Conservation (phyloP, 2,329 filamentous ascomycete species). For the Penicillium glabrum region DNA sequence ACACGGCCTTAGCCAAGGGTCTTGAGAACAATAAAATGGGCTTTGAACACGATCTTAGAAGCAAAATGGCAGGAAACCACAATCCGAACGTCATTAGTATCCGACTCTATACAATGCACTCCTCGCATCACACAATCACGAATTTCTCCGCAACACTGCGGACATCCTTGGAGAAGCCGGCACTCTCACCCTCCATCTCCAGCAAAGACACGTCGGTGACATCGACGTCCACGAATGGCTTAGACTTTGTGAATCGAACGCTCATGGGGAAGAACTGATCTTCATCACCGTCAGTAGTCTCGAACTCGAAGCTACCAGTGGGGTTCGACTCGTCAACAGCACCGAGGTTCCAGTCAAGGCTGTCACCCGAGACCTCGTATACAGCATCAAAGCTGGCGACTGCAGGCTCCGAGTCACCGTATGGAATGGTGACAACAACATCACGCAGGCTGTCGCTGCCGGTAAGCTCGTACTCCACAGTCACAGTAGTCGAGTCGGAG, state of each 20-base stretch:
- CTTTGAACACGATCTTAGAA: constrained; percentile 23
- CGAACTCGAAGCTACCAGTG: constrained; percentile 91
- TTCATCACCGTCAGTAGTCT: constrained; percentile 83
- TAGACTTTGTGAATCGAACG: constrained; percentile 80
- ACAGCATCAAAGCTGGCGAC: constrained; percentile 92
- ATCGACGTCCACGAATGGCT: constrained; percentile 88
- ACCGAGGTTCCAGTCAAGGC: constrained; percentile 90
- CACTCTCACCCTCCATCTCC: constrained; percentile 46
- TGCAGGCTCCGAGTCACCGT: constrained; percentile 76
- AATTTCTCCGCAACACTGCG: constrained; percentile 47
- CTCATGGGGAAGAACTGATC: constrained; percentile 98
- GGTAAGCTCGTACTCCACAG: constrained; percentile 91
- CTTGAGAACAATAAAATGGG: constrained; percentile 7
- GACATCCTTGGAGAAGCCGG: constrained; percentile 47
- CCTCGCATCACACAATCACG: constrained; percentile 42
- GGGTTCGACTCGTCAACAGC: constrained; percentile 78
- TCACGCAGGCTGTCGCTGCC: constrained; percentile 76
- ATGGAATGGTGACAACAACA: constrained; percentile 85
- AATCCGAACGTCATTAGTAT: constrained; percentile 40
- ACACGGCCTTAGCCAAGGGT: constrained; percentile 6
- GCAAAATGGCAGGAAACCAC: constrained; percentile 21
- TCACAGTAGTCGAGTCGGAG: constrained; percentile 79
- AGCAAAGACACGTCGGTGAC: constrained; percentile 55
- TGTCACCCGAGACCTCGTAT: constrained; percentile 91
- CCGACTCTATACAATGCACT: constrained; percentile 32